Percentiles rank a stretch among this genome's conserved stretches.
Conservation (phyloP, 2,329 filamentous ascomycete species). For the Alternaria gansuensis region DNA sequence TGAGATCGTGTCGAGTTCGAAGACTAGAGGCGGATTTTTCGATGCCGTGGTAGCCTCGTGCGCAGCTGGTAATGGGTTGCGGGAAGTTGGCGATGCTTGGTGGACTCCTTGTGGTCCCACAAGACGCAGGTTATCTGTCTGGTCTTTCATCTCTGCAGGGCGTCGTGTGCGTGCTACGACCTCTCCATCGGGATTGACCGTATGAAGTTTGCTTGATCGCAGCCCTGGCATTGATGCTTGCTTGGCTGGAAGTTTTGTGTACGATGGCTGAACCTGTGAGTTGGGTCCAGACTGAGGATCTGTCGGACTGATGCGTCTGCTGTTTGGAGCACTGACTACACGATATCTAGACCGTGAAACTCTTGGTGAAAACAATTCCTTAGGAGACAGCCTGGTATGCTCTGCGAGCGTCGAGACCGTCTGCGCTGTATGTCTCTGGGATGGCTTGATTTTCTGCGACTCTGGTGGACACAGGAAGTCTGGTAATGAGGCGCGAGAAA, state of each 20-base stretch:
- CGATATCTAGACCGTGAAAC: conserved; percentile 28
- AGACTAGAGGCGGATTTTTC: not conserved
- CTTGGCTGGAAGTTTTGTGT: not conserved
- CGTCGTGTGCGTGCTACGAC: not conserved
- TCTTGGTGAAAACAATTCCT: not conserved
- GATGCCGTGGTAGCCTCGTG: not conserved
- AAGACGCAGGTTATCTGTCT: not conserved
- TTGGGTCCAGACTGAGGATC: not conserved
- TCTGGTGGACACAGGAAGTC: conserved; percentile 24
- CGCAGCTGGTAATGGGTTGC: not conserved
- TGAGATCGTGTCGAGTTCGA: conserved; percentile 26
- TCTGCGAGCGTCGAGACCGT: not conserved
- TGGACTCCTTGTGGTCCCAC: conserved; percentile 17
- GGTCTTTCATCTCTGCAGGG: not conserved
- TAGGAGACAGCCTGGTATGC: not conserved
- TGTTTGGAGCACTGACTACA: conserved; percentile 19
- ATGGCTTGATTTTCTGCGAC: conserved; percentile 20
- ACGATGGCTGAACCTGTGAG: conserved; percentile 10
- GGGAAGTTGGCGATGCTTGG: conserved; percentile 1
- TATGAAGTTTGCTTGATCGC: conserved; percentile 1
- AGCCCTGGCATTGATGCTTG: conserved; percentile 3
- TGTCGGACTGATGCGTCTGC: conserved; percentile 13
- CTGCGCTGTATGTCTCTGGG: not conserved
- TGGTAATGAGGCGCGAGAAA: conserved; percentile 24
- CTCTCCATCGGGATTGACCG: not conserved